These are phyloP conservation scores for Gamsiella multidivaricata DNA, from an alignment of 192 early-diverging fungal genomes.

Conservation along the genomic window DNA sequence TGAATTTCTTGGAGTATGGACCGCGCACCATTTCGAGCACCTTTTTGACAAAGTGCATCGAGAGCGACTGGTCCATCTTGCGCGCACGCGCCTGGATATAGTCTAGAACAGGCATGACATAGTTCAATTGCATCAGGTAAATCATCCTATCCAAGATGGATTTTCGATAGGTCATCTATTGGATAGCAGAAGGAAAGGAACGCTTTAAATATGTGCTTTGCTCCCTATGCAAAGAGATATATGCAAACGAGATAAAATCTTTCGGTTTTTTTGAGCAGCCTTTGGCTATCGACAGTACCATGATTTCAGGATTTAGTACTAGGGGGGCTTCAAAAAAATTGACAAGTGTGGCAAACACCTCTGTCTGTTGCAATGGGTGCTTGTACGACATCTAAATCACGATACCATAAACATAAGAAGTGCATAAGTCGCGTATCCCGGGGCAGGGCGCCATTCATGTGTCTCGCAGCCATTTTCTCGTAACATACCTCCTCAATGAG, in stretches of 20 bases:
- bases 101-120: slow-evolving; percentile 68
- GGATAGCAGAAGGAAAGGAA: not conserved
- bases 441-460: no score
- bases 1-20: slow-evolving; percentile 58
- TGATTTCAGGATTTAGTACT: slow-evolving; percentile 69
- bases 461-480: not conserved
- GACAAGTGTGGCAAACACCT: slow-evolving; percentile 73
- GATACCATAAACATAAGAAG: no score
- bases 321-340: slow-evolving; percentile 66
- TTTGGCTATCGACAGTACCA: slow-evolving; percentile 43
- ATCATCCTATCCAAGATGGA: slow-evolving; percentile 76
- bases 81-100: slow-evolving; percentile 65
- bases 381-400: slow-evolving; percentile 66
- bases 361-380: slow-evolving; percentile 73
- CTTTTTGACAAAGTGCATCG: slow-evolving; percentile 73
- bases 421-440: no score
- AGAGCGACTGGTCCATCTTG: slow-evolving; percentile 75
- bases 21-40: slow-evolving; percentile 59
- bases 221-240: slow-evolving; percentile 6
- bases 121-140: slow-evolving; percentile 71
- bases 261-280: not conserved
- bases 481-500: slow-evolving; percentile 73
- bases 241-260: no score
- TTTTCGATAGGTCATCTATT: slow-evolving; percentile 73
- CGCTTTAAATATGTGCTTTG: not conserved